Evolutionary conservation across 2,329 filamentous ascomycete genomes (phyloP).

Genomic region (Mycocentrospora acerina): DNA sequence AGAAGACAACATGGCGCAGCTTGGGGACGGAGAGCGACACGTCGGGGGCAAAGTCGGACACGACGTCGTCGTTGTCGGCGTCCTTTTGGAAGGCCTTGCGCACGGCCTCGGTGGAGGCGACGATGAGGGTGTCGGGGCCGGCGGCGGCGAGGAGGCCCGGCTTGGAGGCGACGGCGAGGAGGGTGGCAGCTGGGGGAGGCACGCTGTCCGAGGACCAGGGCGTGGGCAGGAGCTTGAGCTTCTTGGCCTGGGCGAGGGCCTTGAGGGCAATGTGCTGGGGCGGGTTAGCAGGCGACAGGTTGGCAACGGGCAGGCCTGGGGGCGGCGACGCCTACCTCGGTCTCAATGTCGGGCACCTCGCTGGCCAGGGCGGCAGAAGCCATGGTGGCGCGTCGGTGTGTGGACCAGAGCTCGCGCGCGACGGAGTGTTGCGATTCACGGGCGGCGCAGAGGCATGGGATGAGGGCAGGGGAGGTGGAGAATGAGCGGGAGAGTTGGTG

Average conservation of each 20-base stretch:
- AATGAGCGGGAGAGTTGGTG: conserved; percentile 31
- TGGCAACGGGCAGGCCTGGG: not conserved
- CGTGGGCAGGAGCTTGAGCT: conserved; percentile 74
- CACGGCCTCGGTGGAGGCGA: conserved; percentile 76
- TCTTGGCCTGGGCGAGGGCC: conserved; percentile 57
- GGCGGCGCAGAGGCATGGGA: conserved; percentile 31
- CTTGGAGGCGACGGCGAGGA: conserved; percentile 78
- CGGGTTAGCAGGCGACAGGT: too few relatives aligned
- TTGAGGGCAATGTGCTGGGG: conserved; percentile 73
- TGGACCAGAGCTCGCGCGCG: conserved; percentile 29
- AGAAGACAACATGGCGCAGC: conserved; percentile 87
- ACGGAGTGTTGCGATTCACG: conserved; percentile 21
- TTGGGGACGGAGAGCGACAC: conserved; percentile 71
- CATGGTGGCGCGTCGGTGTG: conserved; percentile 51
- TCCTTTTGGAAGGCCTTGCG: conserved; percentile 68
- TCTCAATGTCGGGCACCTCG: conserved; percentile 75
- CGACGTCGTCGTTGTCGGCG: conserved; percentile 61
- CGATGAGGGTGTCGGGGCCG: conserved; percentile 73
- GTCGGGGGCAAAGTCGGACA: conserved; percentile 72
- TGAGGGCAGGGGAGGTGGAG: conserved; percentile 14
- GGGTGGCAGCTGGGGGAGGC: conserved; percentile 75
- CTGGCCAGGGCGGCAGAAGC: conserved; percentile 62
- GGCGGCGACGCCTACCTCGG: conserved; percentile 61
- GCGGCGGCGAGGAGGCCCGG: conserved; percentile 85
- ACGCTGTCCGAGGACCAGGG: conserved; percentile 71